These are phyloP conservation scores for Austroboletus niveus DNA, from an alignment of 1,284 basidiomycete species.

Conservation along the genomic window DNA sequence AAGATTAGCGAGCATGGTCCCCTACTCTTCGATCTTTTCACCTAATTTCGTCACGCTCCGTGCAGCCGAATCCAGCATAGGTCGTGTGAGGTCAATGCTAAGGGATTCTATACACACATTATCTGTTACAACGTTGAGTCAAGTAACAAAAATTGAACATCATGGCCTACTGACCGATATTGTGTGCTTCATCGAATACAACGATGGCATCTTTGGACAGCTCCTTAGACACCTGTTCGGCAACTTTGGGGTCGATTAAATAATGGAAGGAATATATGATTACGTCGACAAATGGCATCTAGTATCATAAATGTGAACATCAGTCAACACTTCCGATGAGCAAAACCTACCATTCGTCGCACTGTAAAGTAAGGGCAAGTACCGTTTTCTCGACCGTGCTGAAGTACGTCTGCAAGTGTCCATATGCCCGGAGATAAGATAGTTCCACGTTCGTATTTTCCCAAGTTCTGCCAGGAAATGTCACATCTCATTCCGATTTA, in stretches of 20 bases:
- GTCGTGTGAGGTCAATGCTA: constrained; percentile 96
- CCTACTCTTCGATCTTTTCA: constrained; percentile 91
- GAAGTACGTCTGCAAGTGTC: constrained; percentile 92
- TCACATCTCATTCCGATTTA: constrained; percentile 1
- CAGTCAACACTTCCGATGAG: not conserved
- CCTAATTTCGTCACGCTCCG: constrained; percentile 86
- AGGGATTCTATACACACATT: constrained; percentile 99
- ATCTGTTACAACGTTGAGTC: constrained; percentile 47
- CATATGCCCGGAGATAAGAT: constrained; percentile 88
- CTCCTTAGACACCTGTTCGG: constrained; percentile 98
- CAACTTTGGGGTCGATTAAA: constrained; percentile 97
- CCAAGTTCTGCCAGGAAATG: constrained; percentile 53
- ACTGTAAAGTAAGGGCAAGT: constrained; percentile 97
- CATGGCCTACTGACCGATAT: constrained; percentile 73
- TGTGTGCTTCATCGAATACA: constrained; percentile 99
- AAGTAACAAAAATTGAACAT: not conserved
- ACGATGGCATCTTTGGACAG: constrained; percentile 98
- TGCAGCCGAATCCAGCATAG: constrained; percentile 95
- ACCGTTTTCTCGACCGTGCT: constrained; percentile 83
- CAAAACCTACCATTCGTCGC: constrained; percentile 80
- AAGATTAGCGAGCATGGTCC: constrained; percentile 22
- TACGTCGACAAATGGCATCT: constrained; percentile 96
- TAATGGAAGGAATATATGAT: constrained; percentile 99
- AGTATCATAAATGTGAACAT: constrained; percentile 12
- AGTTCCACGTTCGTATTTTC: constrained; percentile 80